phyloP scores from a whole-genome alignment of 768 basidiomycete species.

The Pulveroboletus sp. region DNA sequence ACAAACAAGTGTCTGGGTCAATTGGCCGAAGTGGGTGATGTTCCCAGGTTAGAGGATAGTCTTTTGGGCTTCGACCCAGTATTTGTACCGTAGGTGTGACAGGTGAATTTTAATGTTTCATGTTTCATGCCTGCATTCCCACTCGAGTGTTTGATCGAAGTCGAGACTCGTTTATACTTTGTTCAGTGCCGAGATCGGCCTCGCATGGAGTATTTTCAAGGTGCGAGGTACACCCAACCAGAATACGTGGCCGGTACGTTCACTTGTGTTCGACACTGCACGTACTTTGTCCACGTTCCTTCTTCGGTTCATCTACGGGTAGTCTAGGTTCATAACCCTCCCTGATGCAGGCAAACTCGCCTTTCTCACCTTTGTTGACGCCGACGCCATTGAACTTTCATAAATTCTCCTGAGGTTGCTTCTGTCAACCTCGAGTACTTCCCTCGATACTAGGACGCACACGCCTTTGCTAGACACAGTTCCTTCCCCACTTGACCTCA shows the following conservation, averaged over 20 bases:
- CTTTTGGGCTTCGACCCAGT: too few species aligned
- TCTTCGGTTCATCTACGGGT: neutral
- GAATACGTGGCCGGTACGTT: slow-evolving; percentile 75
- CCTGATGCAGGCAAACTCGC: slow-evolving; percentile 64
- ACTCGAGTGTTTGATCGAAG: too few species aligned
- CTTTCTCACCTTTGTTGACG: slow-evolving; percentile 60
- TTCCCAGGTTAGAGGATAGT: too few species aligned
- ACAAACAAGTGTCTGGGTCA: too few species aligned
- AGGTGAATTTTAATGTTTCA: too few species aligned
- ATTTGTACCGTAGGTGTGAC: too few species aligned
- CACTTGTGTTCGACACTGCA: neutral
- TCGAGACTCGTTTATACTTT: too few species aligned
- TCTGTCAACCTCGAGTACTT: slow-evolving; percentile 9
- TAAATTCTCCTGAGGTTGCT: slow-evolving; percentile 62
- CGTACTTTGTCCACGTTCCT: too few species aligned
- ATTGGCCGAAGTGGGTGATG: too few species aligned
- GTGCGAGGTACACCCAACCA: slow-evolving; percentile 71
- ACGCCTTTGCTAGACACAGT: slow-evolving; percentile 2
- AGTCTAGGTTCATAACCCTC: slow-evolving; percentile 56
- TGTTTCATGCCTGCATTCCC: too few species aligned
- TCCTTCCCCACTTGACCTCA: slow-evolving; percentile 47
- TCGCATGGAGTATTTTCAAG: slow-evolving; percentile 89
- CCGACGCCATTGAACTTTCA: slow-evolving; percentile 46
- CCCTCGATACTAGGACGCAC: slow-evolving; percentile 13
- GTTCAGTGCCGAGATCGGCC: slow-evolving; percentile 80